Base-by-base conservation (phyloP, 1,284 basidiomycete genomes). In the Ganoderma leucocontextum region DNA sequence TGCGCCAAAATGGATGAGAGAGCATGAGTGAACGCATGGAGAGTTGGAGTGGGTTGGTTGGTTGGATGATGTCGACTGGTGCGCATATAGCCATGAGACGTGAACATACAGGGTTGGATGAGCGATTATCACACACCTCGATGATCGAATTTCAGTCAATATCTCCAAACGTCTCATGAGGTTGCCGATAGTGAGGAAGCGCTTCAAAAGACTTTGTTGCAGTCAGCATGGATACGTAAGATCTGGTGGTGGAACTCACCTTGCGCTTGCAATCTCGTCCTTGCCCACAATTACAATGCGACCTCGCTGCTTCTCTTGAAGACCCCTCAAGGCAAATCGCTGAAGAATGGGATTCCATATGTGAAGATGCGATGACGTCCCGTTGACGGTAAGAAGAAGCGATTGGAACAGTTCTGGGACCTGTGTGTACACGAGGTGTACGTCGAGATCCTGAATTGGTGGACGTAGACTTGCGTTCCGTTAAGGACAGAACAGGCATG, bases 21-120 rank as follows among this genome's bases (percentile, higher is more conserved):
- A 0, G 87, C 83, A 75, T 94, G 90, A 0, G 85, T 83, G 73
- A 93, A 91, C 7, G 91, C 88, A 74, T 92, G 86, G 10, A 87
- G 78, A 10, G 87, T 87, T 7, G 90, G 84, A 7, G 83, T 85
- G 63, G 83, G 81, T 47, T 76, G 81, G 15, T 80, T n/a, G 15
- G 17, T 22, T 33, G 36, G 39, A 62, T 22, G n/a, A 42, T 60
- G 58, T 22, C 42, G 59, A 13, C 59, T 62, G 33, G 8, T 55
- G 13, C 36, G 33, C 19, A 5, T 10, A 39, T 36, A 17, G 6
- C 9, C 9, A 22, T 39, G 35, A 52, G 13, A 15, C 17, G 49
- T 17, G 41, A 49, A 12, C 15, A 44, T 38, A 0, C 8, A 9
- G 8, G 8, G 38, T 9, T 29, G 41, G 25, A 33, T 8, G 38